These are phyloP conservation scores for Spinacia oleracea DNA, from an alignment of 179 eudicot species.

Conservation along the genomic window DNA sequence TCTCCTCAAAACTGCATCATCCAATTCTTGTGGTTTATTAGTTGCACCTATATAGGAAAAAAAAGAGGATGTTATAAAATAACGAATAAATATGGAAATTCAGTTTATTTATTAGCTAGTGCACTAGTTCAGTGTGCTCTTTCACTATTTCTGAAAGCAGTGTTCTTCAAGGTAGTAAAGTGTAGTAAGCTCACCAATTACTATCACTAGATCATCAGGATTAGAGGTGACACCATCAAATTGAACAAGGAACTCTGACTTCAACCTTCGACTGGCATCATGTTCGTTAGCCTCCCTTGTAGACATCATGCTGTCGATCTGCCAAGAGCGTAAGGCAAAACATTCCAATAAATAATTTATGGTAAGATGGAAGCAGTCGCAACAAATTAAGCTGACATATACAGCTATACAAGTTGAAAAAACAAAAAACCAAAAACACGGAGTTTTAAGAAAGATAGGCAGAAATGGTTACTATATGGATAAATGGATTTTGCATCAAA, in stretches of 20 bases:
- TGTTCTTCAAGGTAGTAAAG: neutral
- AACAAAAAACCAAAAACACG: neutral
- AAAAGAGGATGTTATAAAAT: slow-evolving; percentile 6
- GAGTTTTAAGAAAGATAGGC: too few relatives aligned
- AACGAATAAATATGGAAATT: neutral
- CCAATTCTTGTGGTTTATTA: slow-evolving; percentile 94
- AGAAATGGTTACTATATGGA: neutral
- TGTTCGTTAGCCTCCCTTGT: slow-evolving; percentile 79
- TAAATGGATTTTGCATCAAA: neutral
- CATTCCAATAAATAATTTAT: neutral
- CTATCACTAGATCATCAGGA: slow-evolving; percentile 79
- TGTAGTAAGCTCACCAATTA: slow-evolving; percentile 63
- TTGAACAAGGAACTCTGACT: slow-evolving; percentile 95
- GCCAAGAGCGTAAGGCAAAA: slow-evolving; percentile 18
- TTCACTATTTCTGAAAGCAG: neutral
- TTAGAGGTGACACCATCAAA: slow-evolving; percentile 95
- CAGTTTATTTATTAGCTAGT: neutral
- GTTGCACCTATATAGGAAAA: slow-evolving; percentile 74
- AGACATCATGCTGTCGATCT: slow-evolving; percentile 98
- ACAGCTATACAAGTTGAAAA: neutral
- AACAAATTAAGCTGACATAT: slow-evolving; percentile 5
- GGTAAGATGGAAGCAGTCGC: neutral
- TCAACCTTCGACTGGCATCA: slow-evolving; percentile 95
- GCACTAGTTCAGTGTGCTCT: neutral
- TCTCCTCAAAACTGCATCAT: slow-evolving; percentile 97